phyloP scores from a whole-genome alignment of 164 flowering plant genomes.

The Annona squamosa region DNA sequence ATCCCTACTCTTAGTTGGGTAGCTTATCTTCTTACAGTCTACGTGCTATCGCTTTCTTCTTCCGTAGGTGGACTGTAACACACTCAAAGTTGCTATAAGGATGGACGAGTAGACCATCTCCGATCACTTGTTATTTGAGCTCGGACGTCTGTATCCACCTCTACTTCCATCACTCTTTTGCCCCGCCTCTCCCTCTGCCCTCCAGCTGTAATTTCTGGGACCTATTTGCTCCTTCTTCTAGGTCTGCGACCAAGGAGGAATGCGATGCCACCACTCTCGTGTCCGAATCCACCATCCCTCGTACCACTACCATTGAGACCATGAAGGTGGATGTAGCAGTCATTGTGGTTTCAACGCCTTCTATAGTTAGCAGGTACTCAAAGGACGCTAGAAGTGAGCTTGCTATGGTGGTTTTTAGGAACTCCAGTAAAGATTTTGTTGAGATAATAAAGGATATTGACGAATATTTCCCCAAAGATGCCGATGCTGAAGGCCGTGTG shows the following conservation, averaged over 20 bases:
- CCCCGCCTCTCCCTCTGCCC: constrained; percentile 17
- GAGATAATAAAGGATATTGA: constrained; percentile 84
- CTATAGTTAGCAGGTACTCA: constrained; percentile 44
- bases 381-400: constrained; percentile 57
- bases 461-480: constrained; percentile 79
- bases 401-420: constrained; percentile 71
- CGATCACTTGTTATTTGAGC: too few relatives aligned
- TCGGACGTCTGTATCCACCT: constrained; percentile 36
- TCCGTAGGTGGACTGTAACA: too few relatives aligned
- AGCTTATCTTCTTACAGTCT: too few relatives aligned
- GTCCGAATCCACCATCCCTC: constrained; percentile 24
- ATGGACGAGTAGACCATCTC: too few relatives aligned
- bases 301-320: constrained; percentile 14
- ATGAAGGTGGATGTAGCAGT: constrained; percentile 13
- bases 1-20: too few relatives aligned
- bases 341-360: constrained; percentile 38
- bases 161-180: constrained; percentile 30
- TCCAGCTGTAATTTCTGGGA: constrained; percentile 96
- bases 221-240: constrained; percentile 61
- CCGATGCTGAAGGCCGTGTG: constrained; percentile 58
- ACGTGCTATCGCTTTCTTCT: too few relatives aligned
- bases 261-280: constrained; percentile 49
- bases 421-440: constrained; percentile 50
- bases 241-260: constrained; percentile 63
- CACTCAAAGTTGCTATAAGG: too few relatives aligned